A percentile compares a stretch with the other conserved stretches of the same genome.
Evolutionary conservation across 805 yeast genomes (phyloP).

Genomic region (Grigorovia transvaalensis): DNA sequence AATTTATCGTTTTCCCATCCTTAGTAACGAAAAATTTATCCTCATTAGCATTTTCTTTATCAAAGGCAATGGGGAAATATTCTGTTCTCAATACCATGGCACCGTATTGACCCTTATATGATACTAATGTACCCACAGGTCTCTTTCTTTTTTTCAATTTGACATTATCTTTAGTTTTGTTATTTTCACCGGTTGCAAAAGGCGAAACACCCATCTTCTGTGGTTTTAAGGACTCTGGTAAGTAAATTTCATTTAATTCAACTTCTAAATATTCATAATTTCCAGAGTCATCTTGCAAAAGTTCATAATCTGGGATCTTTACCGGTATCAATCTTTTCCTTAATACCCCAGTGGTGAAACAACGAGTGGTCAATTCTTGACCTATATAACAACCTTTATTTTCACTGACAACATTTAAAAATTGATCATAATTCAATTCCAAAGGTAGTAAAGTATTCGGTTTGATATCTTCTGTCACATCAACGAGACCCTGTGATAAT

Average conservation of each 20-base stretch:
- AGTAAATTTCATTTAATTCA: slow-evolving; percentile 3
- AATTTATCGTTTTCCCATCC: background rate
- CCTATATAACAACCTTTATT: slow-evolving; percentile 96
- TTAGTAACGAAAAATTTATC: slow-evolving; percentile 7
- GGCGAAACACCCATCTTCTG: background rate
- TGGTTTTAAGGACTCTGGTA: background rate
- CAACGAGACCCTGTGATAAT: slow-evolving; percentile 41
- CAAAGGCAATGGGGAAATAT: slow-evolving; percentile 26
- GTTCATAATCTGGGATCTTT: slow-evolving; percentile 1
- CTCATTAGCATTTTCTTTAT: slow-evolving; percentile 9
- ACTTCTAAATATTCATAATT: slow-evolving; percentile 7
- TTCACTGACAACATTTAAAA: slow-evolving; percentile 64
- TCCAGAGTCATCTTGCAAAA: background rate
- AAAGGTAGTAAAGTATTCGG: slow-evolving; percentile 59
- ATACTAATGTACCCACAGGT: slow-evolving; percentile 52
- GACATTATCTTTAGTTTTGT: too few relatives aligned
- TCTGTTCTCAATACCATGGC: slow-evolving; percentile 49
- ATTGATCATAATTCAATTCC: slow-evolving; percentile 67
- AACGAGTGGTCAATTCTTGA: slow-evolving; percentile 86
- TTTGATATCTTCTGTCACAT: slow-evolving; percentile 38
- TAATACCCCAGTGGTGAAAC: slow-evolving; percentile 73
- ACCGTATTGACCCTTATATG: slow-evolving; percentile 50
- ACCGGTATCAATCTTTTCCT: slow-evolving; percentile 76
- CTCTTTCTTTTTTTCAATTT: slow-evolving; percentile 27
- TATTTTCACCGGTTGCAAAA: background rate